Evolutionary conservation across 805 yeast genomes (phyloP), one percentile per base, ranked within the genome.

Genomic region (Sporopachydermia quercuum): DNA sequence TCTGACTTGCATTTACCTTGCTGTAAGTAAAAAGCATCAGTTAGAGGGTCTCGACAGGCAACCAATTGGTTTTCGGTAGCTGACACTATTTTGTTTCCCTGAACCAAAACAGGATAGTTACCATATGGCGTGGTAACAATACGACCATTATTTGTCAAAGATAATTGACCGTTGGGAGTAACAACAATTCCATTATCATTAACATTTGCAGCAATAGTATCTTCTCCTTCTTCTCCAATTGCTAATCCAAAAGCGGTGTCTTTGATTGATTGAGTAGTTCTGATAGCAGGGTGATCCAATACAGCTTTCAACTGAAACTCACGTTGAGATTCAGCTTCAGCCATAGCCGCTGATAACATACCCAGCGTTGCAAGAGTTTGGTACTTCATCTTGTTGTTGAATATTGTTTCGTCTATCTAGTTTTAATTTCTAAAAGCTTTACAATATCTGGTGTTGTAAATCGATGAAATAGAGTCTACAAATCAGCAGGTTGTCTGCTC

Each of bases 71-170:
- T 37, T n/a, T 45, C 53, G 1, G 68, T 58, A 3, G 46, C 40
- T 18, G 57, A 49, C 42, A 56, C 58, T 15, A 57, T 51, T 37
- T 52, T 59, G 8, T 48, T 45, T 15, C 42, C 38, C 6, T 54
- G 53, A 2, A 66, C 45, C 3, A 39, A 34, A 0, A 70, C 34
- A 15, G 41, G 42, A 42, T 51, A 23, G 30, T 23, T 23, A n/a
- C 30, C 30, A 23, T n/a, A n/a, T 23, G 8, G 13, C n/a, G 13
- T n/a, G n/a, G 30, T 23, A 23, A 23, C 30, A 23, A 23, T 23
- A n/a, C n/a, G 30, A n/a, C 30, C 30, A 23, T 23, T 23, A 23
- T 8, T 8, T 8, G 30, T 23, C 30, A 23, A n/a, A 23, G 30
- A 8, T n/a, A 8, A 23, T n/a, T 23, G 30, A 23, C 30, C 30